These are phyloP conservation scores for Camelina sativa DNA, from an alignment of 345 rosid species.

Conservation along the genomic window DNA sequence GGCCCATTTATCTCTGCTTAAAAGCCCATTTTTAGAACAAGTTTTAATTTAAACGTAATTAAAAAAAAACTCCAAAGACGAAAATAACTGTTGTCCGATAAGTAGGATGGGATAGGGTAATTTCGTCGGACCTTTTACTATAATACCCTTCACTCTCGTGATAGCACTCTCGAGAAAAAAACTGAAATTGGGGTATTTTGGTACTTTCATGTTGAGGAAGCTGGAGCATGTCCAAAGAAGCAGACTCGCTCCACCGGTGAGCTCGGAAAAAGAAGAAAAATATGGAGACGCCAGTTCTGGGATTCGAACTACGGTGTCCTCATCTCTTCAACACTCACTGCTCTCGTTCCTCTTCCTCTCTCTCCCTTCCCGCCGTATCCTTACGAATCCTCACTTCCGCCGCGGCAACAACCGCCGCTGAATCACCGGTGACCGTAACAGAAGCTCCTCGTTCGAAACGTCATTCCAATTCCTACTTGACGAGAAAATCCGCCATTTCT, in stretches of 20 bases:
- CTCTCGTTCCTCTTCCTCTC: slow-evolving; percentile 39
- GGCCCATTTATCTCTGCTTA: neutral
- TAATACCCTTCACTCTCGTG: neutral
- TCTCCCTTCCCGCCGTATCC: slow-evolving; percentile 28
- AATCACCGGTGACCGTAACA: slow-evolving; percentile 37
- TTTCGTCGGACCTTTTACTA: neutral
- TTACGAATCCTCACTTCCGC: slow-evolving; percentile 17
- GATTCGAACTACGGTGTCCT: slow-evolving; percentile 35
- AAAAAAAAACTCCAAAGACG: no score
- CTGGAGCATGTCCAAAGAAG: neutral
- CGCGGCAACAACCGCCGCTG: slow-evolving; percentile 28
- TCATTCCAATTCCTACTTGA: slow-evolving; percentile 59
- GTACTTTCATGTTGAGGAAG: neutral
- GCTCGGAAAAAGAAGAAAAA: neutral
- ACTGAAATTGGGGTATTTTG: neutral
- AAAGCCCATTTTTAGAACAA: slow-evolving; percentile 7
- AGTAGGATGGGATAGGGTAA: no score
- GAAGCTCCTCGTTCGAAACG: slow-evolving; percentile 41
- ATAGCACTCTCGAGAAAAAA: neutral
- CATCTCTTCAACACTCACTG: slow-evolving; percentile 37
- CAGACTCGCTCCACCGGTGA: neutral
- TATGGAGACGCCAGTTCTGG: slow-evolving; percentile 57
- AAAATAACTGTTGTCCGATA: no score
- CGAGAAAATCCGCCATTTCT: slow-evolving; percentile 69
- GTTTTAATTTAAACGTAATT: no score